Percentiles rank a stretch among this genome's conserved stretches.
Conservation (phyloP, 768 basidiomycete genomes). For the Leccinum subtestaceum region DNA sequence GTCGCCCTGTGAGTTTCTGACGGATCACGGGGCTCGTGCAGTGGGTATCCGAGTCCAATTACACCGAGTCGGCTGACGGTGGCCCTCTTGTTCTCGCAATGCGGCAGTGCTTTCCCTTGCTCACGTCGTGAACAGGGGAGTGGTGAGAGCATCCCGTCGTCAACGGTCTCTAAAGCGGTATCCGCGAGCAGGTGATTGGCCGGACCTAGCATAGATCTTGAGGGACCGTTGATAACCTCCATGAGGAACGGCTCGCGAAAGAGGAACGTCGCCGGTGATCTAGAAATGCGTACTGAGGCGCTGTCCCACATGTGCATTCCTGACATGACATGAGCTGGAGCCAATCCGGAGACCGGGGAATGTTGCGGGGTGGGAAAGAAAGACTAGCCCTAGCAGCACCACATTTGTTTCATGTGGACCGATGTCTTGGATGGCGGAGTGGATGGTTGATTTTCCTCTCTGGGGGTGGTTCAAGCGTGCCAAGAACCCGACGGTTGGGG, state of each 20-base stretch:
- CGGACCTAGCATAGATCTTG: background rate
- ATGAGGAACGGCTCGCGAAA: conserved; percentile 23
- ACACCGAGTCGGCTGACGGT: background rate
- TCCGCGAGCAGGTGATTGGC: background rate
- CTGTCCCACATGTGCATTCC: conserved; percentile 9
- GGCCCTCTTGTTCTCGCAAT: background rate
- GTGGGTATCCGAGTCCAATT: background rate
- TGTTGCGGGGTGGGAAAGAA: conserved; percentile 26
- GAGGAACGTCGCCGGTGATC: conserved; percentile 11
- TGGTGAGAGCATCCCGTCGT: conserved; percentile 5
- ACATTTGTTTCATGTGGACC: background rate
- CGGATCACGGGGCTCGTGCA: conserved; percentile 3
- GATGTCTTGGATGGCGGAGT: background rate
- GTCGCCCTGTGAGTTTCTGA: background rate
- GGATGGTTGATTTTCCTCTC: background rate
- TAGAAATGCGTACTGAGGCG: conserved; percentile 31
- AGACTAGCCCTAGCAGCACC: background rate
- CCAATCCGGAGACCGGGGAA: conserved; percentile 16
- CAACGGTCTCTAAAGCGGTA: background rate
- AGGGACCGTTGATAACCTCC: conserved; percentile 6
- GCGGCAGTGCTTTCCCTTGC: conserved; percentile 3
- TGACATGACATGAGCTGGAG: conserved; percentile 11
- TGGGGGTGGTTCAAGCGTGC: conserved; percentile 23
- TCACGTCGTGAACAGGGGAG: conserved; percentile 18
- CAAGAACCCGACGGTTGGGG: background rate